Evolutionary conservation across 106 monocot species (phyloP).

Genomic region (Dendrobium catenatum): DNA sequence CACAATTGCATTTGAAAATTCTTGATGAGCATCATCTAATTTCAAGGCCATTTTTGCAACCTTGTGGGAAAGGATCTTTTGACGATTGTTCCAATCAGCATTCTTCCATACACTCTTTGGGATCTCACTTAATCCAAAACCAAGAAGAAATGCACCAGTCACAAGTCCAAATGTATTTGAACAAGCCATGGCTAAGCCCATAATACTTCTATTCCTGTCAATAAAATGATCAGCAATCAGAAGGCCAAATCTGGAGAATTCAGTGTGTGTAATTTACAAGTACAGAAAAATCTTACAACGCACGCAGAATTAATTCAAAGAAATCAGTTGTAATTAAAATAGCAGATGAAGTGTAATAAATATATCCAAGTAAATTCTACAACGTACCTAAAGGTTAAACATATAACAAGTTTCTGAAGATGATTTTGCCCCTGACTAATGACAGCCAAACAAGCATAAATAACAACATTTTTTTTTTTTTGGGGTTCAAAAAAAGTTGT

Average conservation of each 20-base stretch:
- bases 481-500: too few species aligned
- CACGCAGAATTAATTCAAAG: too few species aligned
- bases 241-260: background rate
- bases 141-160: constrained; percentile 98
- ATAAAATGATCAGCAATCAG: constrained; percentile 3
- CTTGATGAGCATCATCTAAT: constrained; percentile 95
- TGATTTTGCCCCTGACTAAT: too few species aligned
- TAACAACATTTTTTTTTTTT: too few species aligned
- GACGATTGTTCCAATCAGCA: constrained; percentile 86
- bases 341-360: too few species aligned
- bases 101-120: constrained; percentile 95
- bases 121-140: constrained; percentile 97
- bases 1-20: constrained; percentile 97
- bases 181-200: constrained; percentile 90
- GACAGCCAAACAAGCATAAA: too few species aligned
- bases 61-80: constrained; percentile 87
- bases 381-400: too few species aligned
- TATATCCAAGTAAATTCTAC: too few species aligned
- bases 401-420: too few species aligned
- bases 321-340: too few species aligned
- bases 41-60: constrained; percentile 97
- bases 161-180: constrained; percentile 99
- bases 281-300: too few species aligned
- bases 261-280: too few species aligned
- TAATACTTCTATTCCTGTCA: constrained; percentile 57